Percentiles rank a stretch among this genome's conserved stretches.
Conservation (phyloP, 2,329 filamentous ascomycete species). For the Pseudodiploospora longispora region DNA sequence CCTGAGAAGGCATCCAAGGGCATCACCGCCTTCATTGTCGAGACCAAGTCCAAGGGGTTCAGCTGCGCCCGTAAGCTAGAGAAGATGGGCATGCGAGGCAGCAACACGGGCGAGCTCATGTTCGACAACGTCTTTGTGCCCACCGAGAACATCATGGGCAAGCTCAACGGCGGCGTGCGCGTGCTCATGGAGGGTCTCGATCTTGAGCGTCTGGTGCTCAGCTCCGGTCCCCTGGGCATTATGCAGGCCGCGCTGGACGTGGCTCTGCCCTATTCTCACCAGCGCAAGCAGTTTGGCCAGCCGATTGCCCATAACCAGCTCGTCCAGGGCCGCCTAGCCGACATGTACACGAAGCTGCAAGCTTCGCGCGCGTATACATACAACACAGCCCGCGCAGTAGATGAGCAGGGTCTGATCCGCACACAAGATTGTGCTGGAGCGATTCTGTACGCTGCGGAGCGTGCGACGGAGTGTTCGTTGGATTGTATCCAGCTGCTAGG, state of each 20-base stretch:
- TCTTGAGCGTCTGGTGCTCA: constrained; percentile 85
- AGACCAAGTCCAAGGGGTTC: constrained; percentile 65
- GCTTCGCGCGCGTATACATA: constrained; percentile 85
- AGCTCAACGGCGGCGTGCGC: constrained; percentile 71
- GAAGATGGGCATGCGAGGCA: constrained; percentile 97
- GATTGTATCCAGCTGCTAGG: constrained; percentile 90
- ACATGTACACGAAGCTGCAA: constrained; percentile 94
- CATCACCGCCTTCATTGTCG: constrained; percentile 90
- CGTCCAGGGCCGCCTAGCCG: constrained; percentile 84
- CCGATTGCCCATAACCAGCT: constrained; percentile 91
- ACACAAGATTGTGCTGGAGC: constrained; percentile 93
- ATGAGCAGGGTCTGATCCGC: constrained; percentile 63
- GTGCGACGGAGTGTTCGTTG: constrained; percentile 77
- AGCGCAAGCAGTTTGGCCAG: constrained; percentile 76
- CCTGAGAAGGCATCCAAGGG: constrained; percentile 76
- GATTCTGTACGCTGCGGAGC: constrained; percentile 86
- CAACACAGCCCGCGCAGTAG: constrained; percentile 67
- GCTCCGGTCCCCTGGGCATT: constrained; percentile 80
- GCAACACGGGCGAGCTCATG: constrained; percentile 88
- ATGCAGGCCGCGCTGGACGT: constrained; percentile 91
- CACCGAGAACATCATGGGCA: constrained; percentile 68
- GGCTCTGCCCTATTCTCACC: constrained; percentile 80
- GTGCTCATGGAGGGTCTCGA: constrained; percentile 97
- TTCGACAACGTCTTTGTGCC: constrained; percentile 91
- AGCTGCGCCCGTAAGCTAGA: constrained; percentile 84